phyloP scores from a whole-genome alignment of 805 yeast species.

The Maudiozyma saulgeensis region DNA sequence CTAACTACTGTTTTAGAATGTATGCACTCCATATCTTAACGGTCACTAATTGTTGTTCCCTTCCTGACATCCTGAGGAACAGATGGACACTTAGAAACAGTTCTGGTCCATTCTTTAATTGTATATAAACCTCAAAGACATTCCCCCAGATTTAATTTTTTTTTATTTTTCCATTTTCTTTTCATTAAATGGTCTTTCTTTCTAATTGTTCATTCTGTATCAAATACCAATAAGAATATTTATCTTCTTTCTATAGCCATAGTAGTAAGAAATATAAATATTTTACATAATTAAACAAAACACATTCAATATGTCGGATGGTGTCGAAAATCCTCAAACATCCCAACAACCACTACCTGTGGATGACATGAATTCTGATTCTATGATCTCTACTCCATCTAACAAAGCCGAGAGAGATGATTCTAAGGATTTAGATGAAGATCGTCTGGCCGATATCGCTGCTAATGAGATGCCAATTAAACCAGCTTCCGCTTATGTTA shows the following conservation, averaged over 20 bases:
- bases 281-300: background rate
- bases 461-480: slow-evolving; percentile 26
- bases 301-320: background rate
- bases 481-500: slow-evolving; percentile 4
- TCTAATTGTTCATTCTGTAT: too few species aligned
- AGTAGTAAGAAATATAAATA: slow-evolving; percentile 30
- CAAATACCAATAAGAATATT: background rate
- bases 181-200: background rate
- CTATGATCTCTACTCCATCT: slow-evolving; percentile 17
- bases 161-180: background rate
- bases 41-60: background rate
- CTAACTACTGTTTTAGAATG: too few species aligned
- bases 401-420: slow-evolving; percentile 22
- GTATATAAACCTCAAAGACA: background rate
- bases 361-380: slow-evolving; percentile 1
- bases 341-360: slow-evolving; percentile 4
- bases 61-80: background rate
- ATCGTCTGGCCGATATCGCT: slow-evolving; percentile 1
- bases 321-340: background rate
- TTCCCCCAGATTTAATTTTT: background rate
- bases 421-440: slow-evolving; percentile 8
- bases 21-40: background rate
- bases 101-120: background rate
- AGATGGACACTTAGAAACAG: background rate
- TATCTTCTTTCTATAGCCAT: slow-evolving; percentile 37